phyloP scores from a whole-genome alignment of 768 basidiomycete genomes.

The Termitomyces sp. region DNA sequence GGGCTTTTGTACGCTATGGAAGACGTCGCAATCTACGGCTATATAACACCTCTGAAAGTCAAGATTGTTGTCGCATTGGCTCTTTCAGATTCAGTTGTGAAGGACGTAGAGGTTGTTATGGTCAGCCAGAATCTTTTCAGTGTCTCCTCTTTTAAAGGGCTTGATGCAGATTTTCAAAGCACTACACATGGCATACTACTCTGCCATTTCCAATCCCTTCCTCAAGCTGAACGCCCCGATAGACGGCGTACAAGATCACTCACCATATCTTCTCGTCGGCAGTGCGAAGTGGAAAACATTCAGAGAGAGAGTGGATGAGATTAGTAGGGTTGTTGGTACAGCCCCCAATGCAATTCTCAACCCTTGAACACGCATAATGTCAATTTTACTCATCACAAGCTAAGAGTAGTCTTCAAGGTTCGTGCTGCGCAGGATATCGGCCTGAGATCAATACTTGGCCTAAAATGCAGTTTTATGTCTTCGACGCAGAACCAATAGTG shows the following conservation, averaged over 20 bases:
- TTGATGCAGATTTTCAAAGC: conserved; percentile 74
- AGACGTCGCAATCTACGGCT: conserved; percentile 90
- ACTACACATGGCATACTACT: conserved; percentile 82
- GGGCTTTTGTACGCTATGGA: conserved; percentile 89
- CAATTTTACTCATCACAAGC: background rate
- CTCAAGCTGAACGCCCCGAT: conserved; percentile 52
- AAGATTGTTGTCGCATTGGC: conserved; percentile 83
- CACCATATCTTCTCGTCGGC: conserved; percentile 53
- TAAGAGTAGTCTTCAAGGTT: no score
- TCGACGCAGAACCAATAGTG: no score
- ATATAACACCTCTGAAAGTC: conserved; percentile 81
- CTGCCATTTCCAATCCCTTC: conserved; percentile 83
- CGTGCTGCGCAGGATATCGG: no score
- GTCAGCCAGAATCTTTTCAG: conserved; percentile 32
- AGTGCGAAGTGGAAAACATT: conserved; percentile 67
- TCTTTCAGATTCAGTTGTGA: conserved; percentile 74
- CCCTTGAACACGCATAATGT: conserved; percentile 4
- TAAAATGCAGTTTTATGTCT: no score
- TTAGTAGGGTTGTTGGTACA: conserved; percentile 54
- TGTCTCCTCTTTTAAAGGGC: conserved; percentile 3
- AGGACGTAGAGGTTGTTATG: conserved; percentile 71
- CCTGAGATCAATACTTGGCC: no score
- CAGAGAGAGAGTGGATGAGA: conserved; percentile 66
- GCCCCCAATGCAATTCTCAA: conserved; percentile 19
- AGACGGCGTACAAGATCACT: conserved; percentile 45